Evolutionary conservation across 495 filamentous ascomycete genomes (phyloP).

Genomic region (Xylaria sp.): DNA sequence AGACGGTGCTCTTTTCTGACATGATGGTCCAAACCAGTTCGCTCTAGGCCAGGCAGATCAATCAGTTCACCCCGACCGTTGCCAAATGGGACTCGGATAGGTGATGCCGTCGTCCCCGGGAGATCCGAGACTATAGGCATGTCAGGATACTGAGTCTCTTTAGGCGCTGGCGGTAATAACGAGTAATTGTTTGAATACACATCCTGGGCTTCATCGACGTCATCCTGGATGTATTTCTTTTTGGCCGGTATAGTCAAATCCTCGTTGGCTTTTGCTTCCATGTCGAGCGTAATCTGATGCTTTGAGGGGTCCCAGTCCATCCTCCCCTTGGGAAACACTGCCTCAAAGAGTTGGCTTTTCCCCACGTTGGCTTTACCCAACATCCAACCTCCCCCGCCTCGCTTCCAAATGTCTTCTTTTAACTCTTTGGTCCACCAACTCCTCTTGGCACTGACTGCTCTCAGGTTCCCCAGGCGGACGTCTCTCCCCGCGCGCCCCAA

Average conservation of each 20-base stretch:
- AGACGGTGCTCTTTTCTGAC: conserved; percentile 68
- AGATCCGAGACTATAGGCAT: conserved; percentile 86
- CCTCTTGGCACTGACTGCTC: conserved; percentile 81
- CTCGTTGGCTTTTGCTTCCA: conserved; percentile 35
- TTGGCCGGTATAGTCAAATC: conserved; percentile 22
- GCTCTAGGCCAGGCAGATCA: conserved; percentile 85
- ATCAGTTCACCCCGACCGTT: conserved; percentile 88
- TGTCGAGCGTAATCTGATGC: conserved; percentile 43
- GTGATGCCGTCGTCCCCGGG: conserved; percentile 92
- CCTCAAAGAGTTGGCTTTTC: conserved; percentile 89
- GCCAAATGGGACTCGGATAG: conserved; percentile 88
- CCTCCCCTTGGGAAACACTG: conserved; percentile 82
- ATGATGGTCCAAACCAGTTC: conserved; percentile 71
- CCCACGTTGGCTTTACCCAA: conserved; percentile 98
- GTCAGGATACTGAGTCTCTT: conserved; percentile 73
- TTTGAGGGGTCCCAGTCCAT: conserved; percentile 48
- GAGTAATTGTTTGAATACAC: conserved; percentile 39
- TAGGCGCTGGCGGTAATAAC: conserved; percentile 76
- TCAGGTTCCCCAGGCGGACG: conserved; percentile 79
- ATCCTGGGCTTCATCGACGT: conserved; percentile 13
- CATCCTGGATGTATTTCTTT: conserved; percentile 31
- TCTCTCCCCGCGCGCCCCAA: conserved; percentile 66
- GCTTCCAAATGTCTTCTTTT: conserved; percentile 80
- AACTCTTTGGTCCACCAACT: conserved; percentile 88
- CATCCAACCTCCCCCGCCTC: conserved; percentile 92